These are phyloP conservation scores for Pyrenopolyporus hunteri DNA, from an alignment of 495 filamentous ascomycete genomes.

Conservation along the genomic window DNA sequence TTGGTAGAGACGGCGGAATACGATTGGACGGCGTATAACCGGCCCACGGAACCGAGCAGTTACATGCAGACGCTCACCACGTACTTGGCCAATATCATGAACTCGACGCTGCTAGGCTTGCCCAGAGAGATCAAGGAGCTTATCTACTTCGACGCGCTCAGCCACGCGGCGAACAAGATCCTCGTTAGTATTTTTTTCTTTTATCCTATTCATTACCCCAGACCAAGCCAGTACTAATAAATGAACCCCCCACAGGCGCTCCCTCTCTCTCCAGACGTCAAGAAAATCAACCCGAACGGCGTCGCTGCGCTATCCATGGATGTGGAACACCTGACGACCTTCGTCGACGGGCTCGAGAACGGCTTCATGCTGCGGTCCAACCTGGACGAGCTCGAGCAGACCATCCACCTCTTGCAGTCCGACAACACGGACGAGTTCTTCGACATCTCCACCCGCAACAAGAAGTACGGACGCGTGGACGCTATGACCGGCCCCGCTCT, in stretches of 20 bases:
- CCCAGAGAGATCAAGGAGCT: conserved; percentile 95
- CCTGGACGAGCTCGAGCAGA: conserved; percentile 91
- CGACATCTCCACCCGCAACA: conserved; percentile 82
- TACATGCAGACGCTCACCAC: conserved; percentile 94
- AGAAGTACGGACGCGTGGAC: conserved; percentile 93
- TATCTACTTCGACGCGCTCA: conserved; percentile 96
- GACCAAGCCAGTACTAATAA: conserved; percentile 1
- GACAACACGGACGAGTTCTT: conserved; percentile 95
- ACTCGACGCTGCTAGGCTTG: conserved; percentile 85
- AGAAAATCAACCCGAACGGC: conserved; percentile 84
- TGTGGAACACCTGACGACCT: conserved; percentile 78
- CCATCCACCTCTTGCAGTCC: conserved; percentile 79
- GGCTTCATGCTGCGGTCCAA: conserved; percentile 79
- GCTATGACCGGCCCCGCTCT: conserved; percentile 82
- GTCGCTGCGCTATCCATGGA: conserved; percentile 81
- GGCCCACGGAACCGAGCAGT: conserved; percentile 74
- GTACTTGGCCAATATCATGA: conserved; percentile 97
- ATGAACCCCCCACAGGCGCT: conserved; percentile 66
- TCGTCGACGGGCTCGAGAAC: conserved; percentile 82
- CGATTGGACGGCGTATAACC: conserved; percentile 79
- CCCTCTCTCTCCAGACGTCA: conserved; percentile 79
- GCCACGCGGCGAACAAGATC: conserved; percentile 86
- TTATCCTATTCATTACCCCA: neutral
- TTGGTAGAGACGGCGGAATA: conserved; percentile 97
- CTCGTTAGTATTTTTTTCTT: conserved; percentile 58